Evolutionary conservation across 768 basidiomycete genomes (phyloP).

Genomic region (Lentinula sp.): DNA sequence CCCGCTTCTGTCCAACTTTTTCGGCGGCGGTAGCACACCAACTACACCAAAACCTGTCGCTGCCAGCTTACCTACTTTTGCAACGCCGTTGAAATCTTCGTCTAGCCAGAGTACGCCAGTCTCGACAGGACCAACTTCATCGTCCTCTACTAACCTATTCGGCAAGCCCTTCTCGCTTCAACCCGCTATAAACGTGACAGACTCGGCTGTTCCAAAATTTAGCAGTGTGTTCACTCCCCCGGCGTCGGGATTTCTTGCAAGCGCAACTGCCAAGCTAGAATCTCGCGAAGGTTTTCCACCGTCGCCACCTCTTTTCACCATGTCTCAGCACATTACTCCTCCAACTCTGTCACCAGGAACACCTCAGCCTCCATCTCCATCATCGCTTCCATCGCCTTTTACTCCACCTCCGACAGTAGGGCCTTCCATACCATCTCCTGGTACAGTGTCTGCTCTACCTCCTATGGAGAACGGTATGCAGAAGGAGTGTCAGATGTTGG

Average conservation of each 20-base stretch:
- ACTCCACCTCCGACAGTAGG: background rate
- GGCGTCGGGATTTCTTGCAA: background rate
- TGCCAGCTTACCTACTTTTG: background rate
- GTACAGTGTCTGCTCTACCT: conserved; percentile 1
- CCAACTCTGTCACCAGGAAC: background rate
- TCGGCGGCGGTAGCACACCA: background rate
- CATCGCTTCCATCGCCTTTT: conserved; percentile 9
- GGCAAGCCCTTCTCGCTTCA: conserved; percentile 3
- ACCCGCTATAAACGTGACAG: background rate
- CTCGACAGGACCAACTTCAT: background rate
- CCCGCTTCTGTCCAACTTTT: background rate
- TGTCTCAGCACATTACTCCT: background rate
- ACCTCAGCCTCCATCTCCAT: background rate
- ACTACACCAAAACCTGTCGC: conserved; percentile 5
- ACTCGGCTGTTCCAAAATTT: background rate
- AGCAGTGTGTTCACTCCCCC: background rate
- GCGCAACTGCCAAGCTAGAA: background rate
- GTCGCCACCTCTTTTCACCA: background rate
- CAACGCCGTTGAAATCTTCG: conserved; percentile 6
- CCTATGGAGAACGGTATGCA: conserved; percentile 61
- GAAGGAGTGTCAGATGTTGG: conserved; percentile 49
- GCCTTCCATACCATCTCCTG: background rate
- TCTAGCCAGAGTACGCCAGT: conserved; percentile 1
- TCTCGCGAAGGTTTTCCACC: background rate
- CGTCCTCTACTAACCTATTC: background rate